These are phyloP conservation scores for Chlamydomonas schloesseri DNA, from an alignment of 139 green algal genomes.

Conservation along the genomic window DNA sequence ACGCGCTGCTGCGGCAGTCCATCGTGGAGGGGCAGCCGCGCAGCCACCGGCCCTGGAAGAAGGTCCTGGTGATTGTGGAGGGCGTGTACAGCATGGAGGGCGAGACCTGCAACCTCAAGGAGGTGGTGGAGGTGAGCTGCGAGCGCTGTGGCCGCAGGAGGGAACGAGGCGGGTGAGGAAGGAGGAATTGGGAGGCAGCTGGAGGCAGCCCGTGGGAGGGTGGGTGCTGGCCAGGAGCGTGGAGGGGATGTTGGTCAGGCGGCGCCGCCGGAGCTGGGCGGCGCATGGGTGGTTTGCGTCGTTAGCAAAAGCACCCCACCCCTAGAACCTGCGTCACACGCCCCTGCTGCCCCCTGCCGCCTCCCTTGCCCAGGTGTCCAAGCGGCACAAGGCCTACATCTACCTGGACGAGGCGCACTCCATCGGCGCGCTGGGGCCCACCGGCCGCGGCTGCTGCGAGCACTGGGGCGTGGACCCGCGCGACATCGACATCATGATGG, in stretches of 20 bases:
- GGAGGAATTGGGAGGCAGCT: too few relatives aligned
- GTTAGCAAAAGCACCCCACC: too few relatives aligned
- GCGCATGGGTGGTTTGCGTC: too few relatives aligned
- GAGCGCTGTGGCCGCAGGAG: background rate
- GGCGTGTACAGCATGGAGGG: slow-evolving; percentile 99
- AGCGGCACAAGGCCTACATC: slow-evolving; percentile 84
- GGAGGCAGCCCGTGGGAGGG: too few relatives aligned
- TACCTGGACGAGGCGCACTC: slow-evolving; percentile 99
- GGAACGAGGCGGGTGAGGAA: too few relatives aligned
- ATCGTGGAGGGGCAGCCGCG: slow-evolving; percentile 95
- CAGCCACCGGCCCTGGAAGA: slow-evolving; percentile 93
- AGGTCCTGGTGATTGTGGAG: slow-evolving; percentile 97
- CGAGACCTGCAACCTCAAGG: slow-evolving; percentile 86
- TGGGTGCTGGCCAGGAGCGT: too few relatives aligned
- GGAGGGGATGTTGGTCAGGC: too few relatives aligned
- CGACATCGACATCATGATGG: slow-evolving; percentile 99
- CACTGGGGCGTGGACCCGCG: slow-evolving; percentile 88
- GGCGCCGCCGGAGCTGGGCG: too few relatives aligned
- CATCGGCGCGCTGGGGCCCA: slow-evolving; percentile 93
- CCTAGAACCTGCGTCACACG: too few relatives aligned
- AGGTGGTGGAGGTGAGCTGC: slow-evolving; percentile 84
- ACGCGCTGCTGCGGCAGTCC: slow-evolving; percentile 83
- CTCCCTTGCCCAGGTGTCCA: slow-evolving; percentile 32
- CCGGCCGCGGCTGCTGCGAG: slow-evolving; percentile 89
- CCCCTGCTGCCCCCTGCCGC: too few relatives aligned